Evolutionary conservation across 768 basidiomycete species (phyloP), one percentile per base, ranked within the genome.

Genomic region (Rhodotorula kratochvilovae): DNA sequence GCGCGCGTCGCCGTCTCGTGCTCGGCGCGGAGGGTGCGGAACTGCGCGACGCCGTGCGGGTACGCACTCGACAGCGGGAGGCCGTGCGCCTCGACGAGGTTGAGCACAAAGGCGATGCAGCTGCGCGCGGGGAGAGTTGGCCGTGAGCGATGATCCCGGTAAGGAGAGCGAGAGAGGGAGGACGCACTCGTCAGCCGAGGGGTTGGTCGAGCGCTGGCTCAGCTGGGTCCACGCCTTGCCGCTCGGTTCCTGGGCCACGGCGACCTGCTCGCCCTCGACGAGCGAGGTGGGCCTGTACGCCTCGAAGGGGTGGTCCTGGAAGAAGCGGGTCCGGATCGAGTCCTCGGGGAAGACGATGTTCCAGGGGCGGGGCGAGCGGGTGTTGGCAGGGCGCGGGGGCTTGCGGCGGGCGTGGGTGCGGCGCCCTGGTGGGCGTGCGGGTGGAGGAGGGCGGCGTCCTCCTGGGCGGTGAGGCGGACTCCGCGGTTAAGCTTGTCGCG

Each of bases 221-320:
- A 99, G 80, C 74, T 89, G 83, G 65, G 84, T 88, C 96, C 96
- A 99, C 31, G 82, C 81, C 59, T 77, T 74, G 0, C 89, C 92
- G 45, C 78, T 77, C 25, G 84, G 83, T 76, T 89, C 86, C 54
- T 90, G 83, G 27, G 79, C 80, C 29, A 83, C 86, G 0, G 6
- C 3, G 15, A 80, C 73, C 36, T 45, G 55, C 23, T 74, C 77
- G 25, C 84, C 84, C 81, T 99, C 96, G 0, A 90, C 86, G 62
- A 99, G 79, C 19, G 85, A 87, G 16, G 84, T 83, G 3, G 92
- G 87, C 54, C 94, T 84, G 81, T 94, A 90, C 3, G 92, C 89
- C 82, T 99, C 94, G 78, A 96, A 96, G 13, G 96, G 93, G 79
- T 96, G 94, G 82, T 99, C 96, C 53, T 84, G 83, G 83, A 94